Conservation (phyloP, 2,329 filamentous ascomycete species). For the Mycosphaerelloides madeirae region DNA sequence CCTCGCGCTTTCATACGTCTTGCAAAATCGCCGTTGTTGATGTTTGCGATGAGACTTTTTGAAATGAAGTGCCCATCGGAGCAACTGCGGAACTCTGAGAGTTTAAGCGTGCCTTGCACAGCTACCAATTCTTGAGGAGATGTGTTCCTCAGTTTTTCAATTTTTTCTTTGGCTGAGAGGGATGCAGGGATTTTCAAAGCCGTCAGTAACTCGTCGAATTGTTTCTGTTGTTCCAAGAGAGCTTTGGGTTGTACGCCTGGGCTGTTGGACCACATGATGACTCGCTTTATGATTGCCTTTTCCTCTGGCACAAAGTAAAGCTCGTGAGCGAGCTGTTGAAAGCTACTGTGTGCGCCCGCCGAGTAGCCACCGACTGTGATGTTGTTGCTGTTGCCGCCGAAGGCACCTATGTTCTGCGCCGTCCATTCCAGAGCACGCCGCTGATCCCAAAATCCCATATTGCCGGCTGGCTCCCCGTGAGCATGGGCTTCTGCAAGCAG, state of each 20-base stretch:
- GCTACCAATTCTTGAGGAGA: constrained; percentile 39
- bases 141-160: constrained; percentile 41
- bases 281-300: constrained; percentile 47
- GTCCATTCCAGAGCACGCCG: constrained; percentile 54
- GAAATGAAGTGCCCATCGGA: constrained; percentile 49
- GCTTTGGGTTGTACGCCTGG: constrained; percentile 52
- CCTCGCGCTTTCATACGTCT: constrained; percentile 40
- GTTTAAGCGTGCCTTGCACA: constrained; percentile 39
- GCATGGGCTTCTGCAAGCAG: constrained; percentile 40
- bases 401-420: constrained; percentile 45
- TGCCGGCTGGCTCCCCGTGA: constrained; percentile 41
- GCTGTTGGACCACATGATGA: constrained; percentile 52
- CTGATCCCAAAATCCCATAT: constrained; percentile 56
- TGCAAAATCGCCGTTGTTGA: constrained; percentile 49
- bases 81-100: constrained; percentile 53
- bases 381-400: constrained; percentile 47
- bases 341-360: constrained; percentile 53
- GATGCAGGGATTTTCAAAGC: constrained; percentile 41
- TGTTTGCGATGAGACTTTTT: constrained; percentile 39
- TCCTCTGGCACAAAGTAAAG: constrained; percentile 43
- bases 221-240: constrained; percentile 43
- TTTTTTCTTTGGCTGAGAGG: constrained; percentile 41
- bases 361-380: constrained; percentile 55
- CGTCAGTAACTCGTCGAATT: constrained; percentile 49
- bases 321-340: constrained; percentile 56